phyloP scores from a whole-genome alignment of 1,284 basidiomycete species.

The Peniophora sp. region DNA sequence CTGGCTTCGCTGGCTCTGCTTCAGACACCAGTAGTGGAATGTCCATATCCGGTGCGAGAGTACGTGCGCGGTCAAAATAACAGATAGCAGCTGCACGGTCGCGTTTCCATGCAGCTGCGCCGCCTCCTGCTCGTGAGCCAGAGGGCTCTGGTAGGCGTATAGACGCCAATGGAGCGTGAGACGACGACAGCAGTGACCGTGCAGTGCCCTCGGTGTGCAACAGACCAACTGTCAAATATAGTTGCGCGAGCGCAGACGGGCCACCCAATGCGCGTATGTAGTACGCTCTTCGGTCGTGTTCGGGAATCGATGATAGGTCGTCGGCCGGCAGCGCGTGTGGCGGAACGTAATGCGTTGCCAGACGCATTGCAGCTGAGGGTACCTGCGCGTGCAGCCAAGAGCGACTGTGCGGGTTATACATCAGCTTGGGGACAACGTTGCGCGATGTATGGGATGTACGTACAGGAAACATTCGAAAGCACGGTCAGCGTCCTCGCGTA shows the following conservation, averaged over 20 bases:
- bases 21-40: conserved; percentile 56
- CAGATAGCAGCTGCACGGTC: conserved; percentile 60
- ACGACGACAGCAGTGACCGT: conserved; percentile 54
- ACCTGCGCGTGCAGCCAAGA: conserved; percentile 72
- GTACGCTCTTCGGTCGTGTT: conserved; percentile 48
- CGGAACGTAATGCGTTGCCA: conserved; percentile 63
- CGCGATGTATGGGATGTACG: conserved; percentile 20
- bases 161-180: conserved; percentile 66
- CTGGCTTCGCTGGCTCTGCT: conserved; percentile 36
- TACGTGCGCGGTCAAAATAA: conserved; percentile 62
- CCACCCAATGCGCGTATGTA: conserved; percentile 61
- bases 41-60: conserved; percentile 51
- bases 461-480: conserved; percentile 77
- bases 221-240: conserved; percentile 69
- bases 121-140: conserved; percentile 30
- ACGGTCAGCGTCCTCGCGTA: conserved; percentile 60
- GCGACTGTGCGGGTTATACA: conserved; percentile 36
- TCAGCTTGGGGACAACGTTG: conserved; percentile 3
- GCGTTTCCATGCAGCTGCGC: conserved; percentile 59
- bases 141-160: conserved; percentile 32
- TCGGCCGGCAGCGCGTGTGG: conserved; percentile 22
- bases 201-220: conserved; percentile 72
- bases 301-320: background rate
- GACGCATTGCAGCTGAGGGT: conserved; percentile 66
- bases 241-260: conserved; percentile 49